Conservation (phyloP, 2,329 filamentous ascomycete species). For the Cryphonectria radicalis region DNA sequence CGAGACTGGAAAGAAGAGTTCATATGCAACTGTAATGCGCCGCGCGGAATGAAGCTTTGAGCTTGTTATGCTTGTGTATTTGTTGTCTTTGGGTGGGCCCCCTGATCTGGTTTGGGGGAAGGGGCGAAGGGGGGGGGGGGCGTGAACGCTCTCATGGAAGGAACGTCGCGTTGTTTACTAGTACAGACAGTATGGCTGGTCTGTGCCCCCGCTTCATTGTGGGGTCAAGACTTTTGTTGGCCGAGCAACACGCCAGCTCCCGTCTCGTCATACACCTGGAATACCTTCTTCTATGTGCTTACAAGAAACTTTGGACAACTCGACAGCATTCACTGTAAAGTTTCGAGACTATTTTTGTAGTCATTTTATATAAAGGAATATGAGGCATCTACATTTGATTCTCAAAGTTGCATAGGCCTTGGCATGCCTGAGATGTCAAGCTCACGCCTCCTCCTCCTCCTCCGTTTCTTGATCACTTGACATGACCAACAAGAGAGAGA, state of each 20-base stretch:
- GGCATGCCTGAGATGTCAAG: too few relatives aligned
- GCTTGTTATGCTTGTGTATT: constrained; percentile 13
- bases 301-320: background rate
- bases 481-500: background rate
- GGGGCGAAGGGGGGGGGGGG: background rate
- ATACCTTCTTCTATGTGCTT: too few relatives aligned
- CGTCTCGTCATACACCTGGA: background rate
- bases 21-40: constrained; percentile 20
- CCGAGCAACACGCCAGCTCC: background rate
- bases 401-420: background rate
- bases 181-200: background rate
- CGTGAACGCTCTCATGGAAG: constrained; percentile 17
- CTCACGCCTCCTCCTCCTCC: background rate
- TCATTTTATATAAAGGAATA: background rate
- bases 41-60: constrained; percentile 10
- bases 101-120: background rate
- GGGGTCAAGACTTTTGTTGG: background rate
- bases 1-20: constrained; percentile 7
- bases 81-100: constrained; percentile 11
- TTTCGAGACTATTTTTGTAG: background rate
- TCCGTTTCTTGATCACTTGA: background rate
- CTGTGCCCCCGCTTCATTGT: background rate
- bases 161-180: constrained; percentile 4
- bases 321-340: background rate
- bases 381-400: background rate